Evolutionary conservation across 176 grass and related monocot species (phyloP), one percentile per base, ranked within the genome.

Genomic region (Tuctoria greenei): DNA sequence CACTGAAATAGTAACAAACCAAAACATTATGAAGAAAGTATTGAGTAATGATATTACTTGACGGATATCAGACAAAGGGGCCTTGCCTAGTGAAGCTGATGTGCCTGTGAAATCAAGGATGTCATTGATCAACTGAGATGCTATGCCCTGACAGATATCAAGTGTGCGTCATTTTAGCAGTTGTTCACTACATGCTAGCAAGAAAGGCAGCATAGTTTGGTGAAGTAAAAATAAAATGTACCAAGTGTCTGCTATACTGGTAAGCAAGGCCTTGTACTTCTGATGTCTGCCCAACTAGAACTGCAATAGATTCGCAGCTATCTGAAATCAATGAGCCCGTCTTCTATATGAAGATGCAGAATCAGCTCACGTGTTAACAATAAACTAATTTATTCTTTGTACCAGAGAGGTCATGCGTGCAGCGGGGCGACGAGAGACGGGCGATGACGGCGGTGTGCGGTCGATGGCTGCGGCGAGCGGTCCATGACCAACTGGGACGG

Each of bases 31-130:
- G 25, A 31, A 52, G 12, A 38, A 36, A 62, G 36, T 37, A 76
- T 12, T 76, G 37, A 67, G 63, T 31, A 44, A 17, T 17, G 38
- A 76, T 64, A 72, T 90, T 96, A 97, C 93, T 79, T 93, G 93
- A 44, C 61, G 87, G 59, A 92, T 88, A 51, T 96, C 93, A 54
- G 93, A 90, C 20, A 96, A 86, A 17, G 90, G 82, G 54, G 90
- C 87, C 79, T 96, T 96, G 62, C 93, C 87, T 67, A 96, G 85
- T 61, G 90, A 89, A 61, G 76, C 49, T 24, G 87, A 83, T 65
- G 87, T 92, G n/a, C 90, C 93, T 26, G 87, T 96, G 87, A 92
- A 96, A 87, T 96, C 93, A 2, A 97, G 93, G 55, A 97, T 75
- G 54, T 97, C 93, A 15, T 97, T 90, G 24, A 89, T 88, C 67